A percentile compares a stretch with the other conserved stretches of the same genome.
phyloP scores from a whole-genome alignment of 2,329 filamentous ascomycete species.

The Sporothrix protearum region DNA sequence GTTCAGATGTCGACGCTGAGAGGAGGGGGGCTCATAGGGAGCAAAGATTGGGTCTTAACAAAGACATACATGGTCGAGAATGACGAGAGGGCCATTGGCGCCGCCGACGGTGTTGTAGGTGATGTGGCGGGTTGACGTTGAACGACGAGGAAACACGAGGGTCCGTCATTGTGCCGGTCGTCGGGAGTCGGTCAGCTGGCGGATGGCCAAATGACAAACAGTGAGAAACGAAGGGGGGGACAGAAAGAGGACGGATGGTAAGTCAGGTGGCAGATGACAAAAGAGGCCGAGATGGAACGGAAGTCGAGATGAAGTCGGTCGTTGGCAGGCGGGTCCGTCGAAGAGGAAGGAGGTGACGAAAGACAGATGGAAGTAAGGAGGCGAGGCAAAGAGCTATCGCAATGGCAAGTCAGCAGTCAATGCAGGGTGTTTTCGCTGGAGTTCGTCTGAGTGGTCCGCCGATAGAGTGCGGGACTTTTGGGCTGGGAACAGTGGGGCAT shows the following conservation, averaged over 20 bases:
- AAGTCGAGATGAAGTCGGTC: neutral
- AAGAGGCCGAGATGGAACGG: neutral
- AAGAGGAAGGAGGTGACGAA: conserved; percentile 6
- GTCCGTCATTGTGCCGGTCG: conserved; percentile 45
- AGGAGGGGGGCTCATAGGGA: conserved; percentile 11
- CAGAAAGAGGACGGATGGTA: no score
- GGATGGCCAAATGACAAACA: neutral
- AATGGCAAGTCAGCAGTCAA: neutral
- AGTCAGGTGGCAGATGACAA: neutral
- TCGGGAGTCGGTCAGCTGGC: neutral
- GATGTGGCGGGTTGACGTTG: conserved; percentile 59
- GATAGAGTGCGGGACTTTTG: conserved; percentile 23
- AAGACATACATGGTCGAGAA: conserved; percentile 81
- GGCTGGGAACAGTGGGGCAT: neutral
- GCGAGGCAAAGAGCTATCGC: conserved; percentile 7
- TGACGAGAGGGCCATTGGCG: conserved; percentile 96
- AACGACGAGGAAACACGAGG: conserved; percentile 58
- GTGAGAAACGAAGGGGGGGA: neutral
- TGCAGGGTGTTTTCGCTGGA: neutral
- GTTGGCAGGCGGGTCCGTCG: neutral
- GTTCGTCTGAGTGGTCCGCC: conserved; percentile 3
- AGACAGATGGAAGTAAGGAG: neutral
- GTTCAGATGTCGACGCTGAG: neutral
- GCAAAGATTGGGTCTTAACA: neutral
- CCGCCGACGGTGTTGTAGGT: conserved; percentile 98